Evolutionary conservation across 257 asterid species (phyloP).

Genomic region (Euphrasia confusa): DNA sequence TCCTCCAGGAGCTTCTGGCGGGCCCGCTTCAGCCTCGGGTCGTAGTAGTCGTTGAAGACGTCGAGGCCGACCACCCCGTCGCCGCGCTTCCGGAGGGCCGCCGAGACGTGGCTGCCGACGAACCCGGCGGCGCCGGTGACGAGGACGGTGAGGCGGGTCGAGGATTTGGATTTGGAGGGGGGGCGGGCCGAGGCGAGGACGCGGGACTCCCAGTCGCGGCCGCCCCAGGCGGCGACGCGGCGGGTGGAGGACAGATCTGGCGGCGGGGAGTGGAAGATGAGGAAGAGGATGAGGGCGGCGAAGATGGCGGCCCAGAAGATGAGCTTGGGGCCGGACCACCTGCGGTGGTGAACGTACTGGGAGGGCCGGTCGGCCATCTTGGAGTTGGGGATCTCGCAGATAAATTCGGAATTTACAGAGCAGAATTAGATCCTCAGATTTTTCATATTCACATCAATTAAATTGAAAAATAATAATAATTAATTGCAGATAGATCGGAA

Average conservation of each 20-base stretch:
- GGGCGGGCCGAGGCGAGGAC: constrained; percentile 30
- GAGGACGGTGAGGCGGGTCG: constrained; percentile 27
- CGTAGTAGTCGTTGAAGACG: constrained; percentile 37
- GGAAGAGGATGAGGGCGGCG: constrained; percentile 28
- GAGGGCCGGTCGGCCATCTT: constrained; percentile 31
- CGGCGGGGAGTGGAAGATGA: constrained; percentile 34
- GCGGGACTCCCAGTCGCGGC: constrained; percentile 29
- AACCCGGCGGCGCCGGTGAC: constrained; percentile 47
- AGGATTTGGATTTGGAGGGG: constrained; percentile 1
- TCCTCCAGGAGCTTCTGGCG: constrained; percentile 29
- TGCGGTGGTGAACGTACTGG: constrained; percentile 25
- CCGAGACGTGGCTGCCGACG: constrained; percentile 40
- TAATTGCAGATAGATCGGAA: too few species aligned
- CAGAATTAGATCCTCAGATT: background rate
- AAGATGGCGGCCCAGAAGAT: constrained; percentile 35
- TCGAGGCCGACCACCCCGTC: constrained; percentile 47
- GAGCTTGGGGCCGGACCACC: constrained; percentile 31
- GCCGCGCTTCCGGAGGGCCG: constrained; percentile 36
- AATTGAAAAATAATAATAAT: too few species aligned
- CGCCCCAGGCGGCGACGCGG: constrained; percentile 22
- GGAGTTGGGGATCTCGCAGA: constrained; percentile 13
- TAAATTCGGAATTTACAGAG: constrained; percentile 7
- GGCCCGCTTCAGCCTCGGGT: constrained; percentile 33
- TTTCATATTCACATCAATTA: background rate
- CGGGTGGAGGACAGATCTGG: constrained; percentile 20